phyloP scores from a whole-genome alignment of 352 stramenopile genomes.

The Pythium aristosporum region DNA sequence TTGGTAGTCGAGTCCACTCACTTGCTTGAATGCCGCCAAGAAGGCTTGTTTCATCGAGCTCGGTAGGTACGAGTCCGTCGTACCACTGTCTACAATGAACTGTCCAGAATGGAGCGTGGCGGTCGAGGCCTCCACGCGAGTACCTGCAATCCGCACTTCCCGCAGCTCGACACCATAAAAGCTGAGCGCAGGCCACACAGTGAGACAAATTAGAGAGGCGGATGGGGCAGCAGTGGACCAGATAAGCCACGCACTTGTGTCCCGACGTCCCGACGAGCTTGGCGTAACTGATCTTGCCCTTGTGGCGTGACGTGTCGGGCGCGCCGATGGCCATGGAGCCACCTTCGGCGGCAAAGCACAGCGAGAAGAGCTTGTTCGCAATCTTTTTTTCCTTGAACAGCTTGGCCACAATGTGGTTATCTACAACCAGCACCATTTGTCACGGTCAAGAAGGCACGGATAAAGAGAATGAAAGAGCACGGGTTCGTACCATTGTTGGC shows the following conservation, averaged over 20 bases:
- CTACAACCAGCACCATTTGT: conserved; percentile 16
- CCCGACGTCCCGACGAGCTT: conserved; percentile 41
- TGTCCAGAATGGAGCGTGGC: conserved; percentile 46
- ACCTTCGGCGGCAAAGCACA: conserved; percentile 73
- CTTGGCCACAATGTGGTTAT: conserved; percentile 74
- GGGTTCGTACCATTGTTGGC: conserved; percentile 47
- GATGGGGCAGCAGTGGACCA: neutral
- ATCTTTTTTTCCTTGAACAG: conserved; percentile 82
- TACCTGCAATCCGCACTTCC: conserved; percentile 63
- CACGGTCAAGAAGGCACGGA: neutral
- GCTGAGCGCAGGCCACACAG: neutral
- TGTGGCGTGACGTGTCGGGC: conserved; percentile 48
- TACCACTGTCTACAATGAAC: conserved; percentile 86
- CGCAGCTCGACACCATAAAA: conserved; percentile 74
- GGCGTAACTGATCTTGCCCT: conserved; percentile 52
- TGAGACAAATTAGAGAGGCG: neutral
- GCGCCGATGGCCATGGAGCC: conserved; percentile 70
- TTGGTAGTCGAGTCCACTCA: conserved; percentile 50
- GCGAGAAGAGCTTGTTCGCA: conserved; percentile 66
- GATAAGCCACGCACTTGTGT: conserved; percentile 25
- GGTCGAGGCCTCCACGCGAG: conserved; percentile 50
- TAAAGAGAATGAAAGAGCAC: neutral
- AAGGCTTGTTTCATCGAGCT: conserved; percentile 53
- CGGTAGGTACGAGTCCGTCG: conserved; percentile 81
- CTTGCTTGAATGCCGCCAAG: conserved; percentile 49